Evolutionary conservation across 306 rosid genomes (phyloP), one percentile per base, ranked within the genome.

Genomic region (Rubus idaeus): DNA sequence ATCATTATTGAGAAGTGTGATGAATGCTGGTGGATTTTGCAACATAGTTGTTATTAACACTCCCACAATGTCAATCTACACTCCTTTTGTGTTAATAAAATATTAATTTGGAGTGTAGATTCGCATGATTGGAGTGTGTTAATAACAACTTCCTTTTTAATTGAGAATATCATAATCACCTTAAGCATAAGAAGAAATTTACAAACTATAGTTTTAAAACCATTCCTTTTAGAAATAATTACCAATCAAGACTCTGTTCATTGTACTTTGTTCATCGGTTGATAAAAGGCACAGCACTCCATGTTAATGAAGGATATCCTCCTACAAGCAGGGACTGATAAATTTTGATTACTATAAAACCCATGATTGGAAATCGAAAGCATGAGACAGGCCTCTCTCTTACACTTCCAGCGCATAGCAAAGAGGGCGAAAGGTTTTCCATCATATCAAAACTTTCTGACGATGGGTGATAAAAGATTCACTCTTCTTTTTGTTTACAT

Each of bases 401-500:
- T 50, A 49, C 44, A 17, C 30, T 74, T 74, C 46, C 68, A 74
- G 45, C 30, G 7, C 53, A 26, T 44, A 23, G 26, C 49, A 44
- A 39, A 57, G 77, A 44, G 26, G 23, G 42, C 3, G 18, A 58
- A 30, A 61, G 52, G 60, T 50, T 75, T 61, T 13, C 10, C 11
- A 3, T 26, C 40, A 55, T n/a, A 39, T 10, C 45, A 35, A 49
- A 51, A 12, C 39, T 55, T 72, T 51, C 2, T 12, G 12, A 35
- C 5, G 17, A 17, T 35, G 75, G 46, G 62, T 51, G 75, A 71
- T 51, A 0, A n/a, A 71, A 30, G 16, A 44, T 6, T 11, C 49
- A 50, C 61, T 50, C 75, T 51, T 72, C 66, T 40, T 40, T 8
- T 41, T 73, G 65, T 55, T 21, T 40, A 71, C n/a, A 41, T 41